Evolutionary conservation across 1,139 yeast genomes (phyloP).

Genomic region (Protomyces inouyei): DNA sequence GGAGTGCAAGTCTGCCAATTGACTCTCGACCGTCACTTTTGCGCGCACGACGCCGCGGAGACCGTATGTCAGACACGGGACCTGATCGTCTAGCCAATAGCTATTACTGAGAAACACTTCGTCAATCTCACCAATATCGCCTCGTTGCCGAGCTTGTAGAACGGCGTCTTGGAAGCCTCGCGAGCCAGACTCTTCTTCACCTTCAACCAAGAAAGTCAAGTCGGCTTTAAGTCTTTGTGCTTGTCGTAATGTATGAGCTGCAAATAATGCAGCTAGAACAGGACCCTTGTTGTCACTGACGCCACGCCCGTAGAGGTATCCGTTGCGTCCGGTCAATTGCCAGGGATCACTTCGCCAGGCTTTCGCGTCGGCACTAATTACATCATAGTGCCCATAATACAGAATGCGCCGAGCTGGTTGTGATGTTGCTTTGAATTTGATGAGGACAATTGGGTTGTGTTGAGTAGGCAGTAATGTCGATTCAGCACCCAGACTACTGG

Average conservation of each 20-base stretch:
- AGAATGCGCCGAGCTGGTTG: constrained; percentile 42
- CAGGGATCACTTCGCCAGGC: constrained; percentile 82
- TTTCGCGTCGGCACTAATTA: constrained; percentile 61
- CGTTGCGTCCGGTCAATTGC: constrained; percentile 66
- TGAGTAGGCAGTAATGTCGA: constrained; percentile 68
- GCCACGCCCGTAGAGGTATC: constrained; percentile 86
- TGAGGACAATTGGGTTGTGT: constrained; percentile 71
- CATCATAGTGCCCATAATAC: constrained; percentile 97
- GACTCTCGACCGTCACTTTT: constrained; percentile 62
- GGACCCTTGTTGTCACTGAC: constrained; percentile 96
- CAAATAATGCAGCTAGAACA: constrained; percentile 76
- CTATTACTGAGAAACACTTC: constrained; percentile 88
- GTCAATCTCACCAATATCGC: constrained; percentile 61
- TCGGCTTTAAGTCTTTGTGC: constrained; percentile 57
- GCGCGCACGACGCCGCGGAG: constrained; percentile 85
- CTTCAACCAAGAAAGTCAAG: constrained; percentile 80
- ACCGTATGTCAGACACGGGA: constrained; percentile 91
- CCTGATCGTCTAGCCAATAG: constrained; percentile 84
- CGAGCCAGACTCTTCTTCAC: constrained; percentile 94
- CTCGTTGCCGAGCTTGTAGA: constrained; percentile 44
- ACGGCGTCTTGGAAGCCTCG: constrained; percentile 73
- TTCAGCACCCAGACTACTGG: constrained; percentile 68
- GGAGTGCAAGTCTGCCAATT: constrained; percentile 83
- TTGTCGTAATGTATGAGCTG: constrained; percentile 68
- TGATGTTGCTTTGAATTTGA: constrained; percentile 52